Base-by-base conservation (phyloP, 1,139 yeast species). In the Geotrichum macrosporum region DNA sequence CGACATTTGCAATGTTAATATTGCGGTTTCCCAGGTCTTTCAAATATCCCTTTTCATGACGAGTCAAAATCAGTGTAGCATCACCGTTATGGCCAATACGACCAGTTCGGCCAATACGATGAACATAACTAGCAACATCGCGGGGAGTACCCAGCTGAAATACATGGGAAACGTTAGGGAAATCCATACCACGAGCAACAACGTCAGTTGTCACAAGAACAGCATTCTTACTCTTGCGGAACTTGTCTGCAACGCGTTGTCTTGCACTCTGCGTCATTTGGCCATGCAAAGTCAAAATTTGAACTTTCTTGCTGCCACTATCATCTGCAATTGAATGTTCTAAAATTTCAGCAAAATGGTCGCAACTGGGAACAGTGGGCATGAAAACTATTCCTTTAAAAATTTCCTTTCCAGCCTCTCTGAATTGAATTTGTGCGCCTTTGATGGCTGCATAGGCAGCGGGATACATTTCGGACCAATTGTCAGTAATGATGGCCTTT, bases 181-280 rank as follows among this genome's bases (percentile, higher is more conserved):
- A 84, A 70, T 88, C 96, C 81, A 92, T 81, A 59, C 98, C 97
- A 70, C 97, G 80, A 2, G 97, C 96, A 54, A 92, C 95, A 47
- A 92, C 96, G 67, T 89, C 95, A 1, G 96, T 86, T 39, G 94
- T 83, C 43, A 89, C 76, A 48, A 89, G 72, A 35, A 89, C 61
- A 48, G 85, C 82, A 22, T 70, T 67, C 34, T 67, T 60, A 26
- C 72, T 60, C 37, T 60, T 64, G 61, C 83, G 75, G 72, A 83
- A 86, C 19, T 58, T 62, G 46, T 69, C 70, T 48, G 84, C 80
- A 21, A 78, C 66, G 51, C 72, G 67, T 59, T 80, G 82, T 64
- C 95, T 78, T 32, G 71, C 72, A 35, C 71, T 67, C 65, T 85
- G 95, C 27, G 80, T 64, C 68, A 84, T 68, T 61, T 81, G 78